These are phyloP conservation scores for Ceratobasidium sp. DNA, from an alignment of 1,284 basidiomycete species.

Conservation along the genomic window DNA sequence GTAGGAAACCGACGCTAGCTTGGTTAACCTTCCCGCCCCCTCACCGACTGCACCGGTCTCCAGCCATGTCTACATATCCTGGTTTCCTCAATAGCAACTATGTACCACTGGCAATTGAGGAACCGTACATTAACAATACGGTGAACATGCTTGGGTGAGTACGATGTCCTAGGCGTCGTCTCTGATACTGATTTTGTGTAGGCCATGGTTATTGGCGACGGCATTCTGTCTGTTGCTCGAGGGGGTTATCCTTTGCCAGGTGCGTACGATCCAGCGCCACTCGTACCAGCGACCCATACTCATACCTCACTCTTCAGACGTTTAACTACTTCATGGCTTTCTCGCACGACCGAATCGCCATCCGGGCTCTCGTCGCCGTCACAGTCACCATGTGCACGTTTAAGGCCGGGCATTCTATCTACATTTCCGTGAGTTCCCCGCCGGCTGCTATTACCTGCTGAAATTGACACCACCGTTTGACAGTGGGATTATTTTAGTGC, in stretches of 20 bases:
- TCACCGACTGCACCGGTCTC: neutral
- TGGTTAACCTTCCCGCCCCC: neutral
- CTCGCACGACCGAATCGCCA: constrained; percentile 6
- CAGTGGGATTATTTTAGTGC: constrained; percentile 36
- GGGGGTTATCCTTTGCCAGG: constrained; percentile 31
- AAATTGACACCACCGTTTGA: neutral
- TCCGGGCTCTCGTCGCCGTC: constrained; percentile 14
- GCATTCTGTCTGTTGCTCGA: constrained; percentile 36
- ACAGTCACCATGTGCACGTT: constrained; percentile 24
- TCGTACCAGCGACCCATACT: neutral
- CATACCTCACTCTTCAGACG: neutral
- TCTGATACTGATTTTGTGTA: constrained; percentile 6
- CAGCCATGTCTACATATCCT: constrained; percentile 36
- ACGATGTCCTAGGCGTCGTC: neutral
- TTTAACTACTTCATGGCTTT: constrained; percentile 22
- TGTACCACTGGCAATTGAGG: constrained; percentile 1
- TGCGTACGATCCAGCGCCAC: neutral
- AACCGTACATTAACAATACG: constrained; percentile 35
- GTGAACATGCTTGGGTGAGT: constrained; percentile 28
- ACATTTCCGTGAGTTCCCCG: constrained; percentile 23
- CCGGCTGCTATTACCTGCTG: neutral
- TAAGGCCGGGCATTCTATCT: constrained; percentile 33
- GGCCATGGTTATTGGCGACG: constrained; percentile 34
- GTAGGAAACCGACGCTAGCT: no score
- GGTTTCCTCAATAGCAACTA: constrained; percentile 40